A percentile compares a stretch with the other conserved stretches of the same genome.
These are phyloP conservation scores for Candida pseudofarinosa DNA, from an alignment of 805 yeast genomes.

Conservation along the genomic window DNA sequence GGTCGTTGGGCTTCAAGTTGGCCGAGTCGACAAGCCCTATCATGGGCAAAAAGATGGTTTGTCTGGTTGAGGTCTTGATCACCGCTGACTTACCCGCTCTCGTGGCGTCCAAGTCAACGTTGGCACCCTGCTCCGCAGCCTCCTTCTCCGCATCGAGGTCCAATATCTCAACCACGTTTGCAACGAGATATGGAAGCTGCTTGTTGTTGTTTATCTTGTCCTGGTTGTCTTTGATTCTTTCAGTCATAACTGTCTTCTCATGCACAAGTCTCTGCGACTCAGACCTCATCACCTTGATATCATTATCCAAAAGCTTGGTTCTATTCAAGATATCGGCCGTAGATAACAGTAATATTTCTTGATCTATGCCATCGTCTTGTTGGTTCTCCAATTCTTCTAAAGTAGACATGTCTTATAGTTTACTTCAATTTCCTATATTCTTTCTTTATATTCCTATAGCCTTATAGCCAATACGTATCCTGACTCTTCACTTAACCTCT, in stretches of 20 bases:
- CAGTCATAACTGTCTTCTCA: conserved; percentile 89
- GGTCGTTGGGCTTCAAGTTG: conserved; percentile 91
- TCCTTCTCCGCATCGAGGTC: conserved; percentile 83
- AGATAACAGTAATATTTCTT: conserved; percentile 73
- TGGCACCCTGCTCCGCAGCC: conserved; percentile 89
- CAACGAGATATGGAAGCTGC: conserved; percentile 93
- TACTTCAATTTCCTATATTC: background rate
- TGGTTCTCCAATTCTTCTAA: conserved; percentile 70
- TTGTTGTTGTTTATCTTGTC: conserved; percentile 94
- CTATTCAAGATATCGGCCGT: conserved; percentile 83
- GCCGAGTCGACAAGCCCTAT: conserved; percentile 93
- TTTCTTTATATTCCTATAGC: too few relatives aligned
- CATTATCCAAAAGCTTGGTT: conserved; percentile 85
- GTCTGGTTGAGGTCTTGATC: conserved; percentile 94
- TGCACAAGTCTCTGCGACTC: conserved; percentile 88
- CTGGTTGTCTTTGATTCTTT: conserved; percentile 90
- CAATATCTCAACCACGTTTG: conserved; percentile 91
- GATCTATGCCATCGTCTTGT: conserved; percentile 66
- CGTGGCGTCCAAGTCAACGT: conserved; percentile 86
- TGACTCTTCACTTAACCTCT: background rate
- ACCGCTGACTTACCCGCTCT: conserved; percentile 97
- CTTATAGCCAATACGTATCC: too few relatives aligned
- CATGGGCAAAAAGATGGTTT: conserved; percentile 92
- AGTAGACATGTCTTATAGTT: conserved; percentile 56
- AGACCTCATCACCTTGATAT: conserved; percentile 89